A percentile compares a stretch with the other conserved stretches of the same genome.
These are phyloP conservation scores for Zygosaccharomyces lentus DNA, from an alignment of 805 yeast species.

Conservation along the genomic window DNA sequence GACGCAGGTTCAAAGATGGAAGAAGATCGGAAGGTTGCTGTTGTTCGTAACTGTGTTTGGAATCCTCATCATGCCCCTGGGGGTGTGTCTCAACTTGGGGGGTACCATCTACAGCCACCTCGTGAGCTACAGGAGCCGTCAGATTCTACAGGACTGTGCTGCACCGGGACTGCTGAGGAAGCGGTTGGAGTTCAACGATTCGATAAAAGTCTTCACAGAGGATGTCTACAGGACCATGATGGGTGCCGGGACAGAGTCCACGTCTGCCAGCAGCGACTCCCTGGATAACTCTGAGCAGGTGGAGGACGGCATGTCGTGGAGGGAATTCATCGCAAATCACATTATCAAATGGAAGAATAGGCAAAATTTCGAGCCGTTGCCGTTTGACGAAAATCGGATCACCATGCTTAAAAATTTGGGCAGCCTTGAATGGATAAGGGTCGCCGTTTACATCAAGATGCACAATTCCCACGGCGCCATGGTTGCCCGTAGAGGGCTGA, in stretches of 20 bases:
- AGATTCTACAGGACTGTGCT: slow-evolving; percentile 21
- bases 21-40: slow-evolving; percentile 6
- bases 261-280: slow-evolving; percentile 8
- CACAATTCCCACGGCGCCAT: slow-evolving; percentile 85
- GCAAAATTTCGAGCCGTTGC: slow-evolving; percentile 22
- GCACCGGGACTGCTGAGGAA: slow-evolving; percentile 21
- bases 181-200: slow-evolving; percentile 25
- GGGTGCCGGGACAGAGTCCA: slow-evolving; percentile 17
- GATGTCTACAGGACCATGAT: slow-evolving; percentile 24
- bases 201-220: slow-evolving; percentile 22
- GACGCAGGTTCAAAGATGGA: slow-evolving; percentile 6
- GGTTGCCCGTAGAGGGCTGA: slow-evolving; percentile 67
- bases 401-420: slow-evolving; percentile 54
- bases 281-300: slow-evolving; percentile 2
- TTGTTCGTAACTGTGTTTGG: slow-evolving; percentile 7
- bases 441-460: slow-evolving; percentile 65
- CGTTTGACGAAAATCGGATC: slow-evolving; percentile 38
- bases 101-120: slow-evolving; percentile 33
- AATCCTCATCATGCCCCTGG: slow-evolving; percentile 25
- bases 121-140: slow-evolving; percentile 26
- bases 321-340: slow-evolving; percentile 27
- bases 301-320: slow-evolving; percentile 21
- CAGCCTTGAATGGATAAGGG: slow-evolving; percentile 66
- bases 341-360: slow-evolving; percentile 19
- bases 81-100: slow-evolving; percentile 23